These are phyloP conservation scores for Gymnopilus junonius DNA, from an alignment of 768 basidiomycete species.

Conservation along the genomic window DNA sequence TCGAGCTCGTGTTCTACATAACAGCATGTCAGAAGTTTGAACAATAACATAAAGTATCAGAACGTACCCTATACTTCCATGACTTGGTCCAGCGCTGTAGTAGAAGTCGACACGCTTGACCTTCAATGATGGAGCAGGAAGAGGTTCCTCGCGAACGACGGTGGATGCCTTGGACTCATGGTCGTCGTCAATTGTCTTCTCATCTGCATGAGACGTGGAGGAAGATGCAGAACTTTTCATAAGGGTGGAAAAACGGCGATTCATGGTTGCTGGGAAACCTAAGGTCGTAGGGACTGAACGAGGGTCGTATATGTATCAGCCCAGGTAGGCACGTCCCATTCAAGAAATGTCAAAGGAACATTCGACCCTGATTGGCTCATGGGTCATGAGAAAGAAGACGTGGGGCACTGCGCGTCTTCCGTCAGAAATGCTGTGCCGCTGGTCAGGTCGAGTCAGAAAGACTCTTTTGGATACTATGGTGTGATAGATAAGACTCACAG, in stretches of 20 bases:
- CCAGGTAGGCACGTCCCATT: background rate
- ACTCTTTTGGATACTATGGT: background rate
- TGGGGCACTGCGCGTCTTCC: conserved; percentile 2
- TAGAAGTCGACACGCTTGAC: conserved; percentile 65
- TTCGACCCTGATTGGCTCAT: background rate
- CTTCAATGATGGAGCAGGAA: conserved; percentile 53
- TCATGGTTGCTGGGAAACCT: conserved; percentile 16
- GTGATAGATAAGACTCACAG: background rate
- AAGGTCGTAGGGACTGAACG: background rate
- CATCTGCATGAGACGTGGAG: conserved; percentile 16
- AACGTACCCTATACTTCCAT: conserved; percentile 57
- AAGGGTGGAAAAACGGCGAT: conserved; percentile 31
- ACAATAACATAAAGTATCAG: background rate
- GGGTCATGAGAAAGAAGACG: background rate
- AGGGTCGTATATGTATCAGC: conserved; percentile 6
- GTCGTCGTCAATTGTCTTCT: conserved; percentile 33
- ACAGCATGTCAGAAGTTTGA: background rate
- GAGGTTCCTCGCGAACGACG: conserved; percentile 37
- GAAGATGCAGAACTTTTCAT: conserved; percentile 24
- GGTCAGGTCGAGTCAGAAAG: conserved; percentile 10
- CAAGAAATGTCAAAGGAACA: background rate
- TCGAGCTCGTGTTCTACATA: conserved; percentile 54
- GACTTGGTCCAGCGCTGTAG: conserved; percentile 58
- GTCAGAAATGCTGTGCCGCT: conserved; percentile 11
- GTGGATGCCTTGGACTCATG: conserved; percentile 39